These are phyloP conservation scores for Cytidiella melzeri DNA, from an alignment of 768 basidiomycete species.

Conservation along the genomic window DNA sequence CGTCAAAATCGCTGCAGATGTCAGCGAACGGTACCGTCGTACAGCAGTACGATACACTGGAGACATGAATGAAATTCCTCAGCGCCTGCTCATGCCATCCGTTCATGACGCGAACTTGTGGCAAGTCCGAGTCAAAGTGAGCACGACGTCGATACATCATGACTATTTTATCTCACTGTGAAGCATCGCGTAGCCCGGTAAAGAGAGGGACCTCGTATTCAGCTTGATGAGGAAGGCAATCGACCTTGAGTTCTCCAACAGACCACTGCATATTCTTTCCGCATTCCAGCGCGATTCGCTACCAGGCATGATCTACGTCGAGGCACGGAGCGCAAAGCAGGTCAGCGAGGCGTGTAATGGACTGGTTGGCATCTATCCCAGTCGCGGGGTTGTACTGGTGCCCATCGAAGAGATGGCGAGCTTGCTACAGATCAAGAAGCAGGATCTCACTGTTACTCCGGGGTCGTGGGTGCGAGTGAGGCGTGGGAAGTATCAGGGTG, in stretches of 20 bases:
- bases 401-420: conserved; percentile 99
- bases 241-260: conserved; percentile 70
- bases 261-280: conserved; percentile 81
- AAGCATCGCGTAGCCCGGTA: conserved; percentile 56
- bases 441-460: conserved; percentile 74
- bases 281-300: conserved; percentile 96
- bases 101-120: conserved; percentile 94
- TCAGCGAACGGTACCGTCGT: conserved; percentile 73
- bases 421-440: conserved; percentile 91
- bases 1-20: conserved; percentile 76
- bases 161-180: conserved; percentile 1
- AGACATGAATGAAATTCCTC: conserved; percentile 91
- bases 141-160: conserved; percentile 15
- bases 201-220: conserved; percentile 89
- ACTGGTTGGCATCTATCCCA: conserved; percentile 87
- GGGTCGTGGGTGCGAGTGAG: conserved; percentile 95
- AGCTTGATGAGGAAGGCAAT: conserved; percentile 93
- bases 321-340: conserved; percentile 82
- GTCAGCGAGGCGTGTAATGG: conserved; percentile 83
- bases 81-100: conserved; percentile 91
- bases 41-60: conserved; percentile 74
- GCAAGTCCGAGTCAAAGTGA: conserved; percentile 90
- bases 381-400: conserved; percentile 76
- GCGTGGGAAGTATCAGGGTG: conserved; percentile 89
- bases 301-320: conserved; percentile 94